A percentile compares a stretch with the other conserved stretches of the same genome.
phyloP scores from a whole-genome alignment of 768 basidiomycete species.

The Podaxis mareebaensis region DNA sequence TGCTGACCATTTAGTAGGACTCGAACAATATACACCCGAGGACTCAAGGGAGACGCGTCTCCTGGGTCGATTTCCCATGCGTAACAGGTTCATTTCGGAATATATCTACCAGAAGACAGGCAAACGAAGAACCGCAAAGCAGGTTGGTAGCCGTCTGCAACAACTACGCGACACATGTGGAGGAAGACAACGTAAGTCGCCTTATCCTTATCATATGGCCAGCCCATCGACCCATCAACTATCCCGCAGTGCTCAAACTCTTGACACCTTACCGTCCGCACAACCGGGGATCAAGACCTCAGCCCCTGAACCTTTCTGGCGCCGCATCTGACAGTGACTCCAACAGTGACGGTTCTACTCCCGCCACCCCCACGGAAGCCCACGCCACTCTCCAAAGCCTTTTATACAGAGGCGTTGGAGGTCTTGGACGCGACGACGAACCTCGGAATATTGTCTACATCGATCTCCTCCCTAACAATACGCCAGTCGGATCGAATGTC shows the following conservation, averaged over 20 bases:
- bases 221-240: slow-evolving; percentile 3
- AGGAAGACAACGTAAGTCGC: slow-evolving; percentile 64
- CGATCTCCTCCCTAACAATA: slow-evolving; percentile 41
- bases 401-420: slow-evolving; percentile 31
- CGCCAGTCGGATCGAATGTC: slow-evolving; percentile 18
- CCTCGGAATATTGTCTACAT: slow-evolving; percentile 44
- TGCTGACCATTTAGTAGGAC: slow-evolving; percentile 42
- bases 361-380: slow-evolving; percentile 39
- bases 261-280: slow-evolving; percentile 38
- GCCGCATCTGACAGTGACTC: slow-evolving; percentile 36
- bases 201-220: slow-evolving; percentile 1
- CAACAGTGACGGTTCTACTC: slow-evolving; percentile 40
- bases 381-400: slow-evolving; percentile 34
- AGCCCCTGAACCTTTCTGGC: slow-evolving; percentile 9
- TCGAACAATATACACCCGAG: slow-evolving; percentile 69
- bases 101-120: slow-evolving; percentile 72
- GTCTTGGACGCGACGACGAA: slow-evolving; percentile 26
- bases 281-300: slow-evolving; percentile 22
- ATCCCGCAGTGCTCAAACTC: slow-evolving; percentile 44
- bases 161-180: slow-evolving; percentile 75
- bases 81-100: slow-evolving; percentile 80
- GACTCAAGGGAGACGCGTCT: slow-evolving; percentile 73
- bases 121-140: slow-evolving; percentile 71
- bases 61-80: slow-evolving; percentile 74
- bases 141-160: slow-evolving; percentile 79